A percentile compares a stretch with the other conserved stretches of the same genome.
These are phyloP conservation scores for Zygosaccharomyces sapae DNA, from an alignment of 1,139 yeast species.

Conservation along the genomic window DNA sequence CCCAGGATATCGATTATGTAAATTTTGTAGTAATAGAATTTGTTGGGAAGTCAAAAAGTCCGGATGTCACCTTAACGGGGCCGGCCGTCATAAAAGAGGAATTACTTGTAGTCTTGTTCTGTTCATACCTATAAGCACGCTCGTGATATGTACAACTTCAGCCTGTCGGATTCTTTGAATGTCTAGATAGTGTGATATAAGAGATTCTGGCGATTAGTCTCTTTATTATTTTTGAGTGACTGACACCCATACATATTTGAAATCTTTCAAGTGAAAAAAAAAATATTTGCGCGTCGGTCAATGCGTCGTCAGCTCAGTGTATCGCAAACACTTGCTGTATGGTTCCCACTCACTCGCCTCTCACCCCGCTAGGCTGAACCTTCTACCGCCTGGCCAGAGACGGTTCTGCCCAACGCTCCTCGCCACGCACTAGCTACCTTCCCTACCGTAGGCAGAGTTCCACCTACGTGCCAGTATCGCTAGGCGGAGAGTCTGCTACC, in stretches of 20 bases:
- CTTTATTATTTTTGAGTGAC: neutral
- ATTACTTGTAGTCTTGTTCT: no score
- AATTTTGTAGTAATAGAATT: conserved; percentile 5
- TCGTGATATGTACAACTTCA: neutral
- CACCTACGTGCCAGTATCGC: neutral
- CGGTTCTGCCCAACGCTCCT: neutral
- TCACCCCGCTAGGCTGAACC: neutral
- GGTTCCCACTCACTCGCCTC: neutral
- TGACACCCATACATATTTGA: conserved; percentile 1
- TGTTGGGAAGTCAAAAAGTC: conserved; percentile 1
- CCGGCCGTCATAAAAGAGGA: no score
- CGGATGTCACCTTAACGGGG: no score
- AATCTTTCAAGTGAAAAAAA: neutral
- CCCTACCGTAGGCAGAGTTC: neutral
- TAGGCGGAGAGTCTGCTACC: conserved; percentile 1
- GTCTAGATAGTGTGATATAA: no score
- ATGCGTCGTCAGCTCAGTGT: neutral
- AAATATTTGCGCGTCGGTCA: neutral
- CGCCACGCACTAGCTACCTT: neutral
- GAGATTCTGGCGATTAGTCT: no score
- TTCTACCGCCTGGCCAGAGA: neutral
- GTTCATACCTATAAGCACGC: no score
- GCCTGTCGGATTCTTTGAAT: neutral
- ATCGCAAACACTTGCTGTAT: neutral
- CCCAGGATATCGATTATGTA: conserved; percentile 4